Base-by-base conservation (phyloP, 306 rosid species). In the Citrullus colocynthis region DNA sequence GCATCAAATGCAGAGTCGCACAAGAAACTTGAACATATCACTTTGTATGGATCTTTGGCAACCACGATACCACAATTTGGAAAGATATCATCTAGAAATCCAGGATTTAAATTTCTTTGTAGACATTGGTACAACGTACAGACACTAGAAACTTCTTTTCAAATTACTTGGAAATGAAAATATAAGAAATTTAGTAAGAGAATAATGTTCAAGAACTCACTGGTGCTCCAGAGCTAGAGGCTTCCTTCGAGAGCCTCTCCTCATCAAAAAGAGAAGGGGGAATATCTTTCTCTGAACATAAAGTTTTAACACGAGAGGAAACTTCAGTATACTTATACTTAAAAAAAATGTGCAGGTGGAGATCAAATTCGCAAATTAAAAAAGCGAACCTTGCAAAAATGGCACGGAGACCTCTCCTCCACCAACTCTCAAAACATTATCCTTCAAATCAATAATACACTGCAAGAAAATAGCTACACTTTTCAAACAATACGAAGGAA, bases 361-460 rank as follows among this genome's bases (percentile, higher is more conserved):
- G 57, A 74, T 20, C n/a, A 55, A 75, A 57, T 52, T 39, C 0
- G 17, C 73, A 70, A 73, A 52, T 20, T 55, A 13, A 52, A 55
- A 82, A 81, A 74, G 77, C 88, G 39, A 78, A 92, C 98, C 99
- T 79, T 85, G 97, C 90, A 91, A 88, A 86, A 95, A 95, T 54
- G 99, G 99, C 79, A 91, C 98, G 44, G 90, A 85, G 45, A 89
- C 99, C 84, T 91, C 99, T 82, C 99, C 97, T 76, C 99, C 96
- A 58, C 98, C 98, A 70, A 95, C 98, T 84, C 98, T 86, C 83
- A 95, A 69, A 79, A 95, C 96, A 85, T 81, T 92, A 2, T 95
- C 93, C 79, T 86, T 95, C 78, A 95, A 86, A 80, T 92, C 97
- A 81, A 95, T 91, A 70, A 80, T 90, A 81, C 98, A 93, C 97